Percentiles rank a stretch among this genome's conserved stretches.
phyloP scores from a whole-genome alignment of 345 rosid species.

The Hypericum androsaemum region DNA sequence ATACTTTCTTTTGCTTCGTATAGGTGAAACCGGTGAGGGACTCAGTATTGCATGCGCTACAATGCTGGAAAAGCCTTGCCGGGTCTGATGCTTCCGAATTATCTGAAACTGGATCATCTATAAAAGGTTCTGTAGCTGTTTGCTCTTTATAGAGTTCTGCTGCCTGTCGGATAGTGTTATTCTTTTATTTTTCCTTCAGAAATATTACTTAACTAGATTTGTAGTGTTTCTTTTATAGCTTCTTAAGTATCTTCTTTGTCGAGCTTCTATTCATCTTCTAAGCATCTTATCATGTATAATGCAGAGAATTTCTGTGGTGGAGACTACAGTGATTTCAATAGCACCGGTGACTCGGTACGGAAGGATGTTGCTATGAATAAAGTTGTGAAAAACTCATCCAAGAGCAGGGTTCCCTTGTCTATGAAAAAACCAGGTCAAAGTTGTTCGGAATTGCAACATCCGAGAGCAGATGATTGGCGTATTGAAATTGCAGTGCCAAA shows the following conservation, averaged over 20 bases:
- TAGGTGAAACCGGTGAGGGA: slow-evolving; percentile 98
- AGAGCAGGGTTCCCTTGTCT: slow-evolving; percentile 47
- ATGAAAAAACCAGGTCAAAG: slow-evolving; percentile 33
- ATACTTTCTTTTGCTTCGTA: slow-evolving; percentile 16
- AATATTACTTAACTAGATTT: too few species aligned
- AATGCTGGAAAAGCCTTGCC: slow-evolving; percentile 64
- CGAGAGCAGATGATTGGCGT: slow-evolving; percentile 62
- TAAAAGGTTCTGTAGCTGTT: slow-evolving; percentile 47
- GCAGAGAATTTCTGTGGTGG: slow-evolving; percentile 58
- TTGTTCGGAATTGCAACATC: slow-evolving; percentile 29
- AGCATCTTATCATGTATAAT: slow-evolving; percentile 4
- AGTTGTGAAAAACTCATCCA: slow-evolving; percentile 34
- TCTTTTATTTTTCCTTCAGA: too few species aligned
- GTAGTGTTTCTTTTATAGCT: too few species aligned
- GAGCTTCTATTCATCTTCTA: slow-evolving; percentile 5
- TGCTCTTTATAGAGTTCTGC: too few species aligned
- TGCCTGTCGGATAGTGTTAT: too few species aligned
- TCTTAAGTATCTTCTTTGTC: slow-evolving; percentile 2
- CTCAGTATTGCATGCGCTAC: slow-evolving; percentile 58
- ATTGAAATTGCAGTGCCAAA: slow-evolving; percentile 67
- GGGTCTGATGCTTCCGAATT: slow-evolving; percentile 55
- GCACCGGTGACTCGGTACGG: slow-evolving; percentile 36
- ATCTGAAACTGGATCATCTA: slow-evolving; percentile 68
- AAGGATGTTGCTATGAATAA: slow-evolving; percentile 39
- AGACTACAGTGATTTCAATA: slow-evolving; percentile 44